Conservation (phyloP, 2,329 filamentous ascomycete species). For the Mycocentrospora acerina region DNA sequence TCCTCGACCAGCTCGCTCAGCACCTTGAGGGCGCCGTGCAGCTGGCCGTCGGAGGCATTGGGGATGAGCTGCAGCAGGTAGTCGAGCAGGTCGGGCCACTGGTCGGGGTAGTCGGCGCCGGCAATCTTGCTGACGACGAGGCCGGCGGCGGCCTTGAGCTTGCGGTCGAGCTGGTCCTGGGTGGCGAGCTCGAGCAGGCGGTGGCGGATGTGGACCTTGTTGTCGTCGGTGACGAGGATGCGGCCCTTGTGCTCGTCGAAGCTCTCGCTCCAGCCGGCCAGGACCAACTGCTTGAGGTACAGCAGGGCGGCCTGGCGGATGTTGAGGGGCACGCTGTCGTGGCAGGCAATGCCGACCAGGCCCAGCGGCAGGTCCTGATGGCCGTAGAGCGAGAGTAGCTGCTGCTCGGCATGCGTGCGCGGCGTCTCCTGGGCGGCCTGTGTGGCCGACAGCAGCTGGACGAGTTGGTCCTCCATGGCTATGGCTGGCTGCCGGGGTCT, state of each 20-base stretch:
- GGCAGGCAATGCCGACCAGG: slow-evolving; percentile 77
- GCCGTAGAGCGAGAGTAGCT: slow-evolving; percentile 70
- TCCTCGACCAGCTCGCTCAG: slow-evolving; percentile 90
- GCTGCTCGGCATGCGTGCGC: slow-evolving; percentile 83
- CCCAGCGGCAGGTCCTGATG: slow-evolving; percentile 73
- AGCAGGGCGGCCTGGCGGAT: slow-evolving; percentile 83
- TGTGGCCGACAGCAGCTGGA: slow-evolving; percentile 83
- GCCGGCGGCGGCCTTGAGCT: slow-evolving; percentile 86
- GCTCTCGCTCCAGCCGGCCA: slow-evolving; percentile 78
- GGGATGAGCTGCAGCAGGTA: slow-evolving; percentile 76
- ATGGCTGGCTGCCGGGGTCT: too few species aligned
- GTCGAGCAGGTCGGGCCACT: slow-evolving; percentile 89
- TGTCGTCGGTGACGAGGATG: slow-evolving; percentile 69
- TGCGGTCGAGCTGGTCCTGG: slow-evolving; percentile 72
- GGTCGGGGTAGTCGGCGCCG: slow-evolving; percentile 86
- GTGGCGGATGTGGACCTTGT: slow-evolving; percentile 72
- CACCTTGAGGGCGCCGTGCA: slow-evolving; percentile 88
- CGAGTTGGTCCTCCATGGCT: slow-evolving; percentile 87
- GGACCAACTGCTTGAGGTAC: slow-evolving; percentile 78
- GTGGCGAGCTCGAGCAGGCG: slow-evolving; percentile 76
- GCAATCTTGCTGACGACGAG: slow-evolving; percentile 93
- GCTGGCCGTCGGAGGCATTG: slow-evolving; percentile 71
- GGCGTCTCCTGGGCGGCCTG: slow-evolving; percentile 74
- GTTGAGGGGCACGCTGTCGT: slow-evolving; percentile 69
- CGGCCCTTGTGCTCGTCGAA: slow-evolving; percentile 70